A percentile compares a stretch with the other conserved stretches of the same genome.
Conservation (phyloP, 106 monocot species). For the Phalaenopsis aphrodite region DNA sequence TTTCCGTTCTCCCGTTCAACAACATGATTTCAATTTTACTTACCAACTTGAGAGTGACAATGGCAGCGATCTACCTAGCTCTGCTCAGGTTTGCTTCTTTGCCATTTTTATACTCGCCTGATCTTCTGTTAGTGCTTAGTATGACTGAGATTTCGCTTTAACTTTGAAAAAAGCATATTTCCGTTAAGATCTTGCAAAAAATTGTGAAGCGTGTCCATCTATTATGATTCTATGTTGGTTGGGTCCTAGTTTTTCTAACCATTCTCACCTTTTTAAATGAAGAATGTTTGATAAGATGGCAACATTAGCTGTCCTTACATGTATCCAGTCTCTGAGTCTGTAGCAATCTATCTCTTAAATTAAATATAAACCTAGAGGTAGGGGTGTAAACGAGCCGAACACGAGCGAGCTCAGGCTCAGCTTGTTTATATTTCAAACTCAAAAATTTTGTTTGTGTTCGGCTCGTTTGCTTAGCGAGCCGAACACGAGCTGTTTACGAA, state of each 20-base stretch:
- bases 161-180: not conserved
- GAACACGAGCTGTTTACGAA: too few species aligned
- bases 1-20: constrained; percentile 7
- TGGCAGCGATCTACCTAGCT: constrained; percentile 10
- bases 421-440: too few species aligned
- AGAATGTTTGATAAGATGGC: not conserved
- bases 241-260: not conserved
- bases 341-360: not conserved
- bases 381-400: too few species aligned
- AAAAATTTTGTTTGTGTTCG: too few species aligned
- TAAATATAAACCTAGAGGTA: too few species aligned
- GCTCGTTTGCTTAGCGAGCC: too few species aligned
- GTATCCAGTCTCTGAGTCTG: not conserved
- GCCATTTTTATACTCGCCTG: not conserved
- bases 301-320: not conserved
- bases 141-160: not conserved
- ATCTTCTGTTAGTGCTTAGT: not conserved
- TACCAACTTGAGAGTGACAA: constrained; percentile 14
- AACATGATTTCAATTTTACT: constrained; percentile 15
- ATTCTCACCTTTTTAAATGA: not conserved
- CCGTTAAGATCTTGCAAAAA: not conserved
- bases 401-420: too few species aligned
- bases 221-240: not conserved
- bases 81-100: constrained; percentile 7
- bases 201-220: not conserved